These are phyloP conservation scores for Microdochium paspali DNA, from an alignment of 2,329 filamentous ascomycete species.

Conservation along the genomic window DNA sequence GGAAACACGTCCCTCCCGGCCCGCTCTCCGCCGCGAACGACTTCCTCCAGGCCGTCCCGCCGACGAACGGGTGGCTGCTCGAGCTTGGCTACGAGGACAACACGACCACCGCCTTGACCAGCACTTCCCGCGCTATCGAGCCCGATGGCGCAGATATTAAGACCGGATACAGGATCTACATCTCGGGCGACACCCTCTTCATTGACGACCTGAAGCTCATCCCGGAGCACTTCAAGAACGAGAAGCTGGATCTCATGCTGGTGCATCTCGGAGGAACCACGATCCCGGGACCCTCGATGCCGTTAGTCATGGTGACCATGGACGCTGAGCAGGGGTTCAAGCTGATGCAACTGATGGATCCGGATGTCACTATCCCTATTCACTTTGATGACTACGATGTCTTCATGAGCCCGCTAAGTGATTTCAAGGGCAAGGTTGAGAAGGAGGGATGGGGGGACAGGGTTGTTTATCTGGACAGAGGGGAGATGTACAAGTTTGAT, in stretches of 20 bases:
- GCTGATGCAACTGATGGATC: conserved; percentile 48
- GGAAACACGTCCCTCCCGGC: conserved; percentile 46
- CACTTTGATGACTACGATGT: conserved; percentile 58
- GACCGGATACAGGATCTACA: conserved; percentile 52
- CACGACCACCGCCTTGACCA: conserved; percentile 1
- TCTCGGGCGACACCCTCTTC: conserved; percentile 56
- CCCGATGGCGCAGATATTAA: conserved; percentile 20
- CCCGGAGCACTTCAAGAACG: conserved; percentile 39
- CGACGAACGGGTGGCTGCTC: conserved; percentile 58
- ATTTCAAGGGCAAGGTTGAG: conserved; percentile 48
- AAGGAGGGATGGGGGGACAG: conserved; percentile 38
- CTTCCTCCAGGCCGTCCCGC: conserved; percentile 38
- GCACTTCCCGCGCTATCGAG: neutral
- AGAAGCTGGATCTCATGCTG: conserved; percentile 56
- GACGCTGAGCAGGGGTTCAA: conserved; percentile 53
- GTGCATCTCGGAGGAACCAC: conserved; percentile 58
- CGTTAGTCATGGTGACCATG: conserved; percentile 61
- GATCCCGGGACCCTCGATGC: conserved; percentile 48
- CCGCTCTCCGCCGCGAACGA: conserved; percentile 27
- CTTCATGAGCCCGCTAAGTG: conserved; percentile 46
- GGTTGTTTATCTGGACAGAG: conserved; percentile 52
- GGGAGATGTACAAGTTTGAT: conserved; percentile 45
- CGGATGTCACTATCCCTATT: conserved; percentile 53
- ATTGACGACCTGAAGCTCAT: conserved; percentile 54
- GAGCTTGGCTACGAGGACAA: conserved; percentile 41